phyloP scores from a whole-genome alignment of 768 basidiomycete species.

The Agrocybe pediades region DNA sequence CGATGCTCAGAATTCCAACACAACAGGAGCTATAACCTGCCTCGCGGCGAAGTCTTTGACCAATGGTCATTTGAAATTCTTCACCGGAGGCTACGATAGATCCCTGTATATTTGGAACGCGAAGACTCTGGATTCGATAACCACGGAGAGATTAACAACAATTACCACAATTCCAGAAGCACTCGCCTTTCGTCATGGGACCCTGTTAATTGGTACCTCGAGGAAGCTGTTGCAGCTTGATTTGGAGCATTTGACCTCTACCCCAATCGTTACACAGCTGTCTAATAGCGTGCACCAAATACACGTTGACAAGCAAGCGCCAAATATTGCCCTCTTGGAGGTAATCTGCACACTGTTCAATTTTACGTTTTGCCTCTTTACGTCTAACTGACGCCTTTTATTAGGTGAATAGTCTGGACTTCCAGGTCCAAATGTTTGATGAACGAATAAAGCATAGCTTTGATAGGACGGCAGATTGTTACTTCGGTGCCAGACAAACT shows the following conservation, averaged over 20 bases:
- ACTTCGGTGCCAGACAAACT: slow-evolving; percentile 40
- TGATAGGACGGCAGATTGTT: slow-evolving; percentile 37
- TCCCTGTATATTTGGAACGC: slow-evolving; percentile 42
- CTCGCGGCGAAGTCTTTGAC: slow-evolving; percentile 36
- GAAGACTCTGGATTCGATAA: slow-evolving; percentile 10
- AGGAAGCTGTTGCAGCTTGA: slow-evolving; percentile 35
- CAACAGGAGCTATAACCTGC: slow-evolving; percentile 34
- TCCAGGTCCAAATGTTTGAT: slow-evolving; percentile 53
- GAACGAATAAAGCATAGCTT: slow-evolving; percentile 38
- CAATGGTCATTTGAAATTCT: slow-evolving; percentile 34
- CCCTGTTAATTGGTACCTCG: slow-evolving; percentile 37
- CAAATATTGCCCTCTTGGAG: slow-evolving; percentile 48
- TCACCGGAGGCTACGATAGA: slow-evolving; percentile 52
- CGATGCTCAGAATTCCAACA: slow-evolving; percentile 4
- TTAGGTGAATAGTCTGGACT: slow-evolving; percentile 51
- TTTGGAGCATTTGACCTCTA: slow-evolving; percentile 33
- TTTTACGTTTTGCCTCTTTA: slow-evolving; percentile 9
- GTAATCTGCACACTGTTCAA: slow-evolving; percentile 30
- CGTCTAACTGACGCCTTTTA: slow-evolving; percentile 13
- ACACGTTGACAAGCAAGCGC: slow-evolving; percentile 44
- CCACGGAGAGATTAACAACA: slow-evolving; percentile 18
- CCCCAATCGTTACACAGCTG: slow-evolving; percentile 29
- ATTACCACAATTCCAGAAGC: slow-evolving; percentile 32
- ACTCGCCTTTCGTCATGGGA: slow-evolving; percentile 37
- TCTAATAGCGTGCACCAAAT: slow-evolving; percentile 45